A percentile compares a stretch with the other conserved stretches of the same genome.
Evolutionary conservation across 305 asterid genomes (phyloP).

Genomic region (Fraxinus albicans): DNA sequence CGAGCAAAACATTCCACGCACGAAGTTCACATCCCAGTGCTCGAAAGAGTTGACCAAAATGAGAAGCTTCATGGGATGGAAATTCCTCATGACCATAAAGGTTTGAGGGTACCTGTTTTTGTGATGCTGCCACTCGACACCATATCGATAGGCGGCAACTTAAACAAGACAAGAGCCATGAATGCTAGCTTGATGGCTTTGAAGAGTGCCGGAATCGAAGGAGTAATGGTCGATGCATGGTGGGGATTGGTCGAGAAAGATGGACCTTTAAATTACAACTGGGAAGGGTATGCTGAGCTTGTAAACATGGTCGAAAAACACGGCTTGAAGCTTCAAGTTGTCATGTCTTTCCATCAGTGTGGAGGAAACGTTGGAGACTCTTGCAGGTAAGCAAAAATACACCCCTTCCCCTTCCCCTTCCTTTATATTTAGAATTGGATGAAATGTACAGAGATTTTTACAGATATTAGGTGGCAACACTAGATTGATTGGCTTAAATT

Average conservation of each 20-base stretch:
- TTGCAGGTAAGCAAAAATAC: conserved; percentile 58
- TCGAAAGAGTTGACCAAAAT: conserved; percentile 36
- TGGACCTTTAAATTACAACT: conserved; percentile 76
- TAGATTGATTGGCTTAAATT: background rate
- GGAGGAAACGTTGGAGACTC: conserved; percentile 97
- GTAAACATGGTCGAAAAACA: conserved; percentile 64
- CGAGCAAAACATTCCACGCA: conserved; percentile 45
- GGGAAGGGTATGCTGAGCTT: conserved; percentile 94
- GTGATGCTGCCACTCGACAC: conserved; percentile 95
- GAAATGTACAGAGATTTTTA: background rate
- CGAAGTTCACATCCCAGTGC: conserved; percentile 39
- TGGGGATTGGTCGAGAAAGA: conserved; percentile 97
- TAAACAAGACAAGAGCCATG: conserved; percentile 79
- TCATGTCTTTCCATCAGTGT: conserved; percentile 95
- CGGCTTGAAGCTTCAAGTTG: conserved; percentile 87
- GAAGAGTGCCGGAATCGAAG: conserved; percentile 80
- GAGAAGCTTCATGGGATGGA: conserved; percentile 56
- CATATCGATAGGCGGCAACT: conserved; percentile 51
- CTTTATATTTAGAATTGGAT: background rate
- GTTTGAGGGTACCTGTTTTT: conserved; percentile 66
- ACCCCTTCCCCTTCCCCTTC: background rate
- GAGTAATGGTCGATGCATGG: conserved; percentile 97
- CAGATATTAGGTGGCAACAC: background rate
- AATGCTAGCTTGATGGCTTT: conserved; percentile 83
- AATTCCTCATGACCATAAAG: conserved; percentile 33